Conservation (phyloP, 2,329 filamentous ascomycete species). For the Penicillium sp. region DNA sequence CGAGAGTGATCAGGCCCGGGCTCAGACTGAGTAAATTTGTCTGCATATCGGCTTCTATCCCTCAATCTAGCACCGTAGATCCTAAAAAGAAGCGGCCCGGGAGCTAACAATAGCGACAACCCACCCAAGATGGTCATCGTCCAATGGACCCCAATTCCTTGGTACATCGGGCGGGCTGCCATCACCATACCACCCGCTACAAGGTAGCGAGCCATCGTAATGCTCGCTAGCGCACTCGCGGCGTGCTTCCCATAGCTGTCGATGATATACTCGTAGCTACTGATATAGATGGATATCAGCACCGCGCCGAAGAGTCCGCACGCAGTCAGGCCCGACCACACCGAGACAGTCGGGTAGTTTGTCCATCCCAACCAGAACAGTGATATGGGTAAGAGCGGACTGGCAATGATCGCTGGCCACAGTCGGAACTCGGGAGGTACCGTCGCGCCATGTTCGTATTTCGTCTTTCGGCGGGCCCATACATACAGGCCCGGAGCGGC, state of each 20-base stretch:
- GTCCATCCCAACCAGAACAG: not conserved
- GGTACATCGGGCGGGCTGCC: slow-evolving; percentile 35
- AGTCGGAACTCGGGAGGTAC: not conserved
- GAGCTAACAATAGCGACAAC: slow-evolving; percentile 20
- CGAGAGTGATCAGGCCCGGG: no score
- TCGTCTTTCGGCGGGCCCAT: not conserved
- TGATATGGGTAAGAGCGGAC: not conserved
- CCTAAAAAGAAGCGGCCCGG: not conserved
- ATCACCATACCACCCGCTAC: slow-evolving; percentile 36
- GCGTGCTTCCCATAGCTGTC: slow-evolving; percentile 50
- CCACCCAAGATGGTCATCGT: slow-evolving; percentile 40
- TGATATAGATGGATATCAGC: slow-evolving; percentile 48
- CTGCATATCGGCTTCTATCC: not conserved
- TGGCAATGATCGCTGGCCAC: not conserved
- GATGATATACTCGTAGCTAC: slow-evolving; percentile 57
- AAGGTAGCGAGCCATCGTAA: slow-evolving; percentile 39
- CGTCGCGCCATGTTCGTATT: not conserved
- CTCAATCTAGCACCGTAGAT: not conserved
- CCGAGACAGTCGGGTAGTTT: not conserved
- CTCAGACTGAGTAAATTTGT: not conserved
- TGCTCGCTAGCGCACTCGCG: not conserved
- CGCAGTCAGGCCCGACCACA: not conserved
- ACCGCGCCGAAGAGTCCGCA: not conserved
- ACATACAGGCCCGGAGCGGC: not conserved
- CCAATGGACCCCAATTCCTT: slow-evolving; percentile 40